Conservation (phyloP, 2,329 filamentous ascomycete species). For the Lithohypha guttulata region DNA sequence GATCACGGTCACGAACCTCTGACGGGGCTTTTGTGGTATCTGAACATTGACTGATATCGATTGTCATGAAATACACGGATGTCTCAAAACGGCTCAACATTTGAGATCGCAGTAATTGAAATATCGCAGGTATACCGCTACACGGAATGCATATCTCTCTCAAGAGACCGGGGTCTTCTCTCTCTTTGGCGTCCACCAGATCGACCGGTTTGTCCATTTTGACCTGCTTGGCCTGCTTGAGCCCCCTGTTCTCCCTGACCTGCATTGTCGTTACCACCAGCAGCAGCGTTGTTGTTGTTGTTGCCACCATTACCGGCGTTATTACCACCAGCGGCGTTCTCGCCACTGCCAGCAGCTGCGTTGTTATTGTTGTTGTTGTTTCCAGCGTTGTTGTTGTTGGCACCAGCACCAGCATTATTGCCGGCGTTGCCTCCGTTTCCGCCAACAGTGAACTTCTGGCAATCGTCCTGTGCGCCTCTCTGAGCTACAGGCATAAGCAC, state of each 20-base stretch:
- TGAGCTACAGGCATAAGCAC: constrained; percentile 51
- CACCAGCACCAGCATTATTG: constrained; percentile 33
- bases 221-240: too few species aligned
- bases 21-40: too few species aligned
- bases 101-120: too few species aligned
- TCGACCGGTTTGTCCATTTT: too few species aligned
- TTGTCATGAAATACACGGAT: too few species aligned
- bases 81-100: too few species aligned
- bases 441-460: constrained; percentile 49
- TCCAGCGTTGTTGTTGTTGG: constrained; percentile 34
- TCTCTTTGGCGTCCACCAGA: too few species aligned
- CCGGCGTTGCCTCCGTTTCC: constrained; percentile 37
- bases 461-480: constrained; percentile 57
- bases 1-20: too few species aligned
- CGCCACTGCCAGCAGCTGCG: constrained; percentile 31
- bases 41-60: too few species aligned
- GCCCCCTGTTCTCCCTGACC: background rate
- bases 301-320: constrained; percentile 2
- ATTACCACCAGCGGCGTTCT: constrained; percentile 29
- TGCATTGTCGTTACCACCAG: background rate
- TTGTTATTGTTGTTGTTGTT: constrained; percentile 37
- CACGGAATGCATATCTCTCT: too few species aligned
- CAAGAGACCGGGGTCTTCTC: too few species aligned
- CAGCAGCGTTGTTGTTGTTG: constrained; percentile 2
- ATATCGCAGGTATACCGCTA: too few species aligned